These are phyloP conservation scores for Mycena kentingensis DNA, from an alignment of 768 basidiomycete species.

Conservation along the genomic window DNA sequence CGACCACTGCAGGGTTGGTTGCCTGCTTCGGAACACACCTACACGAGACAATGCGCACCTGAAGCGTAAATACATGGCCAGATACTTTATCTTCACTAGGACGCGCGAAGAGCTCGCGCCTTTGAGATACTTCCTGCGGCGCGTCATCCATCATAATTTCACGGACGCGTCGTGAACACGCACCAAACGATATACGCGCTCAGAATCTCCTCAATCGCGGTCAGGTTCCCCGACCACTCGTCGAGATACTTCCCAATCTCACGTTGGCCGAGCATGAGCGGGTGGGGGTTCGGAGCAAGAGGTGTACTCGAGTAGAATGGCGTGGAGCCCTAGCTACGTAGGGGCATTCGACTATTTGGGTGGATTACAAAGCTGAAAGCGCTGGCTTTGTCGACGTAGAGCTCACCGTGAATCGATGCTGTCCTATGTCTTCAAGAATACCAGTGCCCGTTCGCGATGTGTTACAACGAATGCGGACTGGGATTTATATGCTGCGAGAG, in stretches of 20 bases:
- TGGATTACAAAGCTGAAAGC: no score
- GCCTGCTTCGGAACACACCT: not conserved
- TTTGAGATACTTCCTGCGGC: constrained; percentile 17
- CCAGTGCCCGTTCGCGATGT: no score
- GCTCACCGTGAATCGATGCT: no score
- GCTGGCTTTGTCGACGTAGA: no score
- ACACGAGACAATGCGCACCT: constrained; percentile 3
- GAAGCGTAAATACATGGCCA: constrained; percentile 12
- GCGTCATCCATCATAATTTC: not conserved
- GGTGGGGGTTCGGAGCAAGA: no score
- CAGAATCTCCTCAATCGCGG: constrained; percentile 19
- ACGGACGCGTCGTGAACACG: not conserved
- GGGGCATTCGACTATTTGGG: no score
- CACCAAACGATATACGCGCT: constrained; percentile 20
- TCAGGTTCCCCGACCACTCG: constrained; percentile 5
- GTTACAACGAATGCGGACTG: no score
- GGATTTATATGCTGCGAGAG: no score
- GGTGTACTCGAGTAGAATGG: no score
- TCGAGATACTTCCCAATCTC: constrained; percentile 13
- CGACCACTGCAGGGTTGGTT: constrained; percentile 8
- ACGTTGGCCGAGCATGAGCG: constrained; percentile 14
- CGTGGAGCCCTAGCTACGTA: no score
- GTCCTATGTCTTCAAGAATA: no score
- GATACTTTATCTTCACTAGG: constrained; percentile 13
- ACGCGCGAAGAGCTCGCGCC: constrained; percentile 18